Base-by-base conservation (phyloP, 768 basidiomycete species). In the Chalciporus chontae region DNA sequence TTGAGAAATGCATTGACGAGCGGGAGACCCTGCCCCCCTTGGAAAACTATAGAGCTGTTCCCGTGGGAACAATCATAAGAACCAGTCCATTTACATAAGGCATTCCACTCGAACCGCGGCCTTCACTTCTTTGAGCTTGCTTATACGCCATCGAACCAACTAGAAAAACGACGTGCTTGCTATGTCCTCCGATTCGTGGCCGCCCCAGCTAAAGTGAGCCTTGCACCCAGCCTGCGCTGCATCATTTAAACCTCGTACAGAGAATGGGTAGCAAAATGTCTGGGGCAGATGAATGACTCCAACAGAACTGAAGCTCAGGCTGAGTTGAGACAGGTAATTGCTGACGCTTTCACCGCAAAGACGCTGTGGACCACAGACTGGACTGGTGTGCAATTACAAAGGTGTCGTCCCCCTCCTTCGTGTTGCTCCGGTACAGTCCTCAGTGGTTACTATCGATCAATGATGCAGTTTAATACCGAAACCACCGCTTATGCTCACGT, bases 321-420 rank as follows among this genome's bases (percentile, higher is more conserved):
- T 52, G 96, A 99, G 77, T 73, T 99, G 65, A 94, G 93, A 81
- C 81, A 90, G 84, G 88, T 93, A 79, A 96, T 99, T 70, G 87
- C 89, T 80, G 83, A 93, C 59, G 85, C 93, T 70, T 95, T 91
- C 72, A 77, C 83, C 54, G 77, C 83, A 63, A 84, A 89, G 66
- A 80, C 87, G 1, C 77, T 98, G 21, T 87, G 90, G 82, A 88
- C 90, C n/a, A 95, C 88, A 50, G 92, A 98, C 68, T 99, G 96
- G 96, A 73, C 78, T 9, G 85, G 80, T 27, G 80, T 94, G 29
- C 88, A 95, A 70, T 75, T 99, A 48, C 78, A 90, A 75, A 88
- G 87, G 94, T 94, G 48, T 47, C 48, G 45, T 50, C 19, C 48
- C 44, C 37, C 23, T 40, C 17, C 19, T 27, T 39, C 36, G 11